phyloP scores from a whole-genome alignment of 495 filamentous ascomycete genomes.

The Thozetella sp. region DNA sequence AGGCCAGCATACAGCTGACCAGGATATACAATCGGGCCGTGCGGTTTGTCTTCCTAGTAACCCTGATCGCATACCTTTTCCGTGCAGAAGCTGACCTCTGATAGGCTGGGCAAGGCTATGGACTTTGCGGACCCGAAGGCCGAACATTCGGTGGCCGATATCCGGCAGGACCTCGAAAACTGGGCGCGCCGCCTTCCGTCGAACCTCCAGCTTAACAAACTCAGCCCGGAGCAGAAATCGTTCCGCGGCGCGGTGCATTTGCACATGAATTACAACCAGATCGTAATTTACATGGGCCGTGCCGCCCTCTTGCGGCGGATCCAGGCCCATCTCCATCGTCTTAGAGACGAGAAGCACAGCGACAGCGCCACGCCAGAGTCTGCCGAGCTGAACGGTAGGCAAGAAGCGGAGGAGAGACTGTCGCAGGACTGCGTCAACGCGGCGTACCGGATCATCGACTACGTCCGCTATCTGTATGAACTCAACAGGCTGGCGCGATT shows the following conservation, averaged over 20 bases:
- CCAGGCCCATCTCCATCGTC: not conserved
- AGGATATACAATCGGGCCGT: not conserved
- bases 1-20: not conserved
- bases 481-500: conserved; percentile 1
- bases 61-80: not conserved
- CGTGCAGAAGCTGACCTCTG: not conserved
- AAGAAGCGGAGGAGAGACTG: not conserved
- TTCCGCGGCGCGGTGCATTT: conserved; percentile 1
- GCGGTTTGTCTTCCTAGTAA: no score
- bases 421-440: not conserved
- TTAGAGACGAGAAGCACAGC: not conserved
- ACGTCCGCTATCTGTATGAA: not conserved
- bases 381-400: not conserved
- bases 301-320: not conserved
- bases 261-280: conserved; percentile 4
- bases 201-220: not conserved
- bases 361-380: not conserved
- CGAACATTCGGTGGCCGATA: not conserved
- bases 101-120: not conserved
- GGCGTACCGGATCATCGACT: not conserved
- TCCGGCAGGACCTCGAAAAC: not conserved
- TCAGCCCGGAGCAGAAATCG: not conserved
- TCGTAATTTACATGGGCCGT: conserved; percentile 2
- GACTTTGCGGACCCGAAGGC: not conserved
- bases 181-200: not conserved